Conservation (phyloP, 768 basidiomycete genomes). For the Pholiota conissans region DNA sequence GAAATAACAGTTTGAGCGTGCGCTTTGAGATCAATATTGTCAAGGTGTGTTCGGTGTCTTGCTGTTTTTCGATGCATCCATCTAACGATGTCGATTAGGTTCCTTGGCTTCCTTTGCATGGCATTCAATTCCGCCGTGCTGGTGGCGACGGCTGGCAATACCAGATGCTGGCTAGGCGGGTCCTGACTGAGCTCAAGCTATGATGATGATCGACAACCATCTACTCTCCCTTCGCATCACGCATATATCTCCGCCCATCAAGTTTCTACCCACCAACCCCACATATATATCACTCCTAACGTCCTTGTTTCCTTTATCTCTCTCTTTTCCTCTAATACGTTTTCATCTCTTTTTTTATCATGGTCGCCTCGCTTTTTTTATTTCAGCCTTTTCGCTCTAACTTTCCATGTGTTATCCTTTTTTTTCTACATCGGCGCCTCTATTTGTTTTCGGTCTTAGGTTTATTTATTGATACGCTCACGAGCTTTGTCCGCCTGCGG, state of each 20-base stretch:
- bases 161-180: slow-evolving; percentile 89
- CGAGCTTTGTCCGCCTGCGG: slow-evolving; percentile 18
- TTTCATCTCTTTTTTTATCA: slow-evolving; percentile 9
- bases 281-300: neutral
- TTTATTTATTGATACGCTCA: slow-evolving; percentile 30
- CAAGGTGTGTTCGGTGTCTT: slow-evolving; percentile 62
- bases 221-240: neutral
- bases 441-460: slow-evolving; percentile 8
- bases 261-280: neutral
- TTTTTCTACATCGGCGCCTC: slow-evolving; percentile 11
- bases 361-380: slow-evolving; percentile 6
- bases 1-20: slow-evolving; percentile 80
- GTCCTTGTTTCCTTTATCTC: slow-evolving; percentile 5
- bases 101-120: slow-evolving; percentile 89
- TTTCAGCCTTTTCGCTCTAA: slow-evolving; percentile 1
- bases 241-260: neutral
- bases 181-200: slow-evolving; percentile 86
- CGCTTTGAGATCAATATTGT: slow-evolving; percentile 97
- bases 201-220: slow-evolving; percentile 29
- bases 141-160: slow-evolving; percentile 97
- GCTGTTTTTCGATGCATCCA: neutral
- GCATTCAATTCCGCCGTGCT: slow-evolving; percentile 90
- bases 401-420: slow-evolving; percentile 9
- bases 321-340: slow-evolving; percentile 13
- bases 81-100: slow-evolving; percentile 51